These are phyloP conservation scores for Tetrapisispora fleetii DNA, from an alignment of 805 yeast genomes.

Conservation along the genomic window DNA sequence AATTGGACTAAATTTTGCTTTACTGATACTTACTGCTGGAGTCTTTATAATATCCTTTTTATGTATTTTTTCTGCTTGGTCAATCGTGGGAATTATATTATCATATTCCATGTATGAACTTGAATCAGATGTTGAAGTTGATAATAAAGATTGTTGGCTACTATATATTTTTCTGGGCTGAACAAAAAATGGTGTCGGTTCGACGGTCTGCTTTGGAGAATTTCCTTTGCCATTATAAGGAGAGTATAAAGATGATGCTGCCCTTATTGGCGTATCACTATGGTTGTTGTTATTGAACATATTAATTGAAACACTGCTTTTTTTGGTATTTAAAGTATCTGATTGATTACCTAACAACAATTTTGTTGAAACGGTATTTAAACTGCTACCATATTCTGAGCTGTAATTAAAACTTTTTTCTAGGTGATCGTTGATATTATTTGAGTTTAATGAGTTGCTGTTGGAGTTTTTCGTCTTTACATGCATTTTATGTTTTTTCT, in stretches of 20 bases:
- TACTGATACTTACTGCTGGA: slow-evolving; percentile 5
- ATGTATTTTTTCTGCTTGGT: slow-evolving; percentile 18
- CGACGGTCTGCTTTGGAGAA: too few relatives aligned
- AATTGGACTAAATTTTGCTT: not conserved
- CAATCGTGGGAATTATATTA: slow-evolving; percentile 15
- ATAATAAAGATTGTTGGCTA: not conserved
- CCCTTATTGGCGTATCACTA: not conserved
- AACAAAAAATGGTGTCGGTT: not conserved
- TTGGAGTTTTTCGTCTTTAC: not conserved
- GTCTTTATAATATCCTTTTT: slow-evolving; percentile 10
- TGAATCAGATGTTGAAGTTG: not conserved
- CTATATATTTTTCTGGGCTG: not conserved
- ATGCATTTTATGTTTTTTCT: not conserved
- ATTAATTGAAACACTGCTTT: not conserved
- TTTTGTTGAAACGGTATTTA: slow-evolving; percentile 1
- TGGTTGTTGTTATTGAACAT: too few relatives aligned
- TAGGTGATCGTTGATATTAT: not conserved
- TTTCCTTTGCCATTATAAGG: not conserved
- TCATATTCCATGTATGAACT: slow-evolving; percentile 4
- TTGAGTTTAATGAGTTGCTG: not conserved
- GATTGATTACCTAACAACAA: not conserved
- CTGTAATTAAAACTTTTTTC: not conserved
- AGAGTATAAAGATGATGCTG: not conserved
- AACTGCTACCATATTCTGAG: not conserved
- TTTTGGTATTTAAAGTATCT: too few relatives aligned